Evolutionary conservation across 805 yeast species (phyloP), one percentile per base, ranked within the genome.

Genomic region (Starmerella vitae): DNA sequence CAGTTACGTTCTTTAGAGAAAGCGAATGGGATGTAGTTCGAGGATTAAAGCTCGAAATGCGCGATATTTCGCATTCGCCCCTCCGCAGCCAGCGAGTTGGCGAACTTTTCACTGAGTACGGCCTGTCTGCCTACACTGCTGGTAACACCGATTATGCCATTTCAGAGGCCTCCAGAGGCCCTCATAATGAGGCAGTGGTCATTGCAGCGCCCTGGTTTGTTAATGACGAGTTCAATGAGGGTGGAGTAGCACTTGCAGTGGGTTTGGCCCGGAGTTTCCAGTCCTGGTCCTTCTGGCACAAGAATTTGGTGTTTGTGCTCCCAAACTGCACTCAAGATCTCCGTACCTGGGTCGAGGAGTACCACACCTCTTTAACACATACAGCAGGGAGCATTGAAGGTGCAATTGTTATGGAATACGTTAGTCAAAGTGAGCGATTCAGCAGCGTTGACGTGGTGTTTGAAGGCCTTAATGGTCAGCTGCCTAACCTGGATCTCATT

Each of bases 331-430:
- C 79, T 1, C 71, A 71, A 33, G 63, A 65, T 22, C 63, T 88
- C 42, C 66, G 94, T 42, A 63, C 76, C 3, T 91, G 97, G 97
- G 95, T 88, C 7, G 83, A 80, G 43, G 94, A 93, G 0, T 91
- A 91, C 58, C 97, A 91, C 54, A 75, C 82, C 0, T 64, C 78
- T 0, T 63, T 91, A 53, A 93, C 84, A 51, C 65, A 75, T 39
- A 85, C 96, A 1, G 96, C 93, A 26, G 99, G 99, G 0, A 73
- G 91, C 1, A 79, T 91, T 30, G 96, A 91, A 51, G 81, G 91
- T 26, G 97, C 96, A 0, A 55, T 91, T 3, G 77, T 85, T 17
- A 51, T 91, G 43, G 97, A 91, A 56, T 84, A 71, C 54, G 75
- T 91, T 3, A 70, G 73, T 6, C 62, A 63, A 6, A 54, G 57